Conservation (phyloP, 1,284 basidiomycete species). For the Trametes versicolor region DNA sequence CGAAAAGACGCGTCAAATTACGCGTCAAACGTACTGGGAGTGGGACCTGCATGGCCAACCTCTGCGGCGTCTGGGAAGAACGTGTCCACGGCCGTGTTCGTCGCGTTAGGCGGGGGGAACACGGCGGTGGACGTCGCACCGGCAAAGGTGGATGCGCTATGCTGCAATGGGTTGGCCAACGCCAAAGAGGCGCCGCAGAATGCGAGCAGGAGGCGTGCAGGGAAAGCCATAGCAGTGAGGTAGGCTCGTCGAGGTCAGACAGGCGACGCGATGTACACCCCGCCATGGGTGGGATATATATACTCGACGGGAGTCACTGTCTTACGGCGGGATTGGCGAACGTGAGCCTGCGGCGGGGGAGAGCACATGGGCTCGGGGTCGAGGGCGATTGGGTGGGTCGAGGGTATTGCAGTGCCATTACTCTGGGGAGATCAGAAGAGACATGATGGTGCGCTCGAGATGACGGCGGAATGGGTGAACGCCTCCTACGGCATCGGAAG, state of each 20-base stretch:
- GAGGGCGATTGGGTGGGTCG: neutral
- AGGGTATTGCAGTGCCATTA: neutral
- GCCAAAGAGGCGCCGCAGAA: slow-evolving; percentile 15
- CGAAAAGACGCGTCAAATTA: neutral
- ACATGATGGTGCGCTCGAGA: too few species aligned
- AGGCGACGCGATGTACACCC: slow-evolving; percentile 1
- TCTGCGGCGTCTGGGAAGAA: slow-evolving; percentile 41
- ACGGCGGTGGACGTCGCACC: slow-evolving; percentile 40
- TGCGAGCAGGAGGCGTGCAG: slow-evolving; percentile 19
- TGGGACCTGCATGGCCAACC: slow-evolving; percentile 45
- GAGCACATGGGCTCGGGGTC: neutral
- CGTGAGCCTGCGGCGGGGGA: neutral
- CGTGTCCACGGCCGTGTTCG: slow-evolving; percentile 36
- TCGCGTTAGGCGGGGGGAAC: slow-evolving; percentile 42
- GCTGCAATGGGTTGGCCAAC: slow-evolving; percentile 8
- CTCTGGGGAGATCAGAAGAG: neutral
- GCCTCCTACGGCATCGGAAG: neutral
- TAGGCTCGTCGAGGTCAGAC: neutral
- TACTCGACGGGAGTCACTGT: neutral
- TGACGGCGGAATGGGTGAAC: neutral
- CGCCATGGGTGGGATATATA: slow-evolving; percentile 6
- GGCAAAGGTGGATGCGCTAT: slow-evolving; percentile 38
- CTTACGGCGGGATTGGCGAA: neutral
- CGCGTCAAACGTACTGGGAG: slow-evolving; percentile 39
- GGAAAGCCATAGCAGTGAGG: slow-evolving; percentile 9